These are phyloP conservation scores for Yamadazyma oceani DNA, from an alignment of 1,139 yeast species.

Conservation along the genomic window DNA sequence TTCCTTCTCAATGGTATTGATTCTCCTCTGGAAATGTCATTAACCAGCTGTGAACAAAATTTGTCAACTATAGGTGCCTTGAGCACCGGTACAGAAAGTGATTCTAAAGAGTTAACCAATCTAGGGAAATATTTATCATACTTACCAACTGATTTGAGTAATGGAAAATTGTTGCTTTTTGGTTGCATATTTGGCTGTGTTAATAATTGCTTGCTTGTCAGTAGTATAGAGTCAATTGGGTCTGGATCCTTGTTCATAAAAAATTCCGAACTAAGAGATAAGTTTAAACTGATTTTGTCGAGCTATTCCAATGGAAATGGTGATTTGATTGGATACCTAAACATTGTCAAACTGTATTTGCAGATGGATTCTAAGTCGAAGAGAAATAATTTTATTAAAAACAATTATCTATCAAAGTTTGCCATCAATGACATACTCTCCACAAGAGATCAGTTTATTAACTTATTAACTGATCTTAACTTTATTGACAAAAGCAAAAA, in stretches of 20 bases:
- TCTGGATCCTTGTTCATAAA: slow-evolving; percentile 58
- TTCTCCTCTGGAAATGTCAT: slow-evolving; percentile 64
- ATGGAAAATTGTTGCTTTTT: slow-evolving; percentile 77
- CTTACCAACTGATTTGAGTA: slow-evolving; percentile 82
- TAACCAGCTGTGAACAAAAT: slow-evolving; percentile 61
- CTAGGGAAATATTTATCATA: slow-evolving; percentile 80
- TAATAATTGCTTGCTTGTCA: slow-evolving; percentile 71
- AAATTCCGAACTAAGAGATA: slow-evolving; percentile 63
- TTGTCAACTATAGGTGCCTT: slow-evolving; percentile 76
- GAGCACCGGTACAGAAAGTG: slow-evolving; percentile 33
- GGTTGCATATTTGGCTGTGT: slow-evolving; percentile 84
- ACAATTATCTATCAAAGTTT: slow-evolving; percentile 60
- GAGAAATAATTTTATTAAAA: slow-evolving; percentile 53
- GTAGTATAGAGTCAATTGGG: slow-evolving; percentile 73
- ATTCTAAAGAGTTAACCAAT: slow-evolving; percentile 53
- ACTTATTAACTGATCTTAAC: slow-evolving; percentile 72
- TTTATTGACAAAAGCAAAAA: slow-evolving; percentile 40
- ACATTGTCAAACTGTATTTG: slow-evolving; percentile 54
- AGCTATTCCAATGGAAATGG: slow-evolving; percentile 49
- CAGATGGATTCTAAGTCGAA: slow-evolving; percentile 20
- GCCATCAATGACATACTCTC: slow-evolving; percentile 72
- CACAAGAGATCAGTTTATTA: slow-evolving; percentile 64
- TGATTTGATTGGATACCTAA: slow-evolving; percentile 68
- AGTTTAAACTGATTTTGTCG: slow-evolving; percentile 52
- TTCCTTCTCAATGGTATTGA: slow-evolving; percentile 79